A percentile compares a stretch with the other conserved stretches of the same genome.
Conservation (phyloP, 192 early-diverging fungal species). For the Coemansia sp. region DNA sequence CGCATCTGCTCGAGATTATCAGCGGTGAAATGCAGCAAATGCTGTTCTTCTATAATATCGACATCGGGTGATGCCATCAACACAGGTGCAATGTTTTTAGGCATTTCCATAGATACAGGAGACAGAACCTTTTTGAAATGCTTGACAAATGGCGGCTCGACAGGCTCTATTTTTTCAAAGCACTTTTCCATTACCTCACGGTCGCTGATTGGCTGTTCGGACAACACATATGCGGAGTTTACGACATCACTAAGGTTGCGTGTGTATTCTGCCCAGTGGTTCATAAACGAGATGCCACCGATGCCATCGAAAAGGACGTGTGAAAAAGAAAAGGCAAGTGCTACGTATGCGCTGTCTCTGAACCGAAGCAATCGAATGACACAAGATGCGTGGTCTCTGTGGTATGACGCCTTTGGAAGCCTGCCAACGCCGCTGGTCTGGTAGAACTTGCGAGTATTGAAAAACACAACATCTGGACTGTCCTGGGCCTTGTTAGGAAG, state of each 20-base stretch:
- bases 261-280: constrained; percentile 42
- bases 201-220: constrained; percentile 19
- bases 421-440: constrained; percentile 16
- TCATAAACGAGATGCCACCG: constrained; percentile 20
- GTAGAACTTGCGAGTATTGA: constrained; percentile 40
- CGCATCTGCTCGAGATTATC: constrained; percentile 36
- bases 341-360: constrained; percentile 31
- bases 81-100: constrained; percentile 24
- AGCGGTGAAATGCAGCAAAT: constrained; percentile 36
- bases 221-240: constrained; percentile 9
- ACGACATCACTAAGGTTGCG: constrained; percentile 21
- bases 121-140: constrained; percentile 28
- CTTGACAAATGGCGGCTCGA: constrained; percentile 27
- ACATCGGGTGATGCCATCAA: constrained; percentile 38
- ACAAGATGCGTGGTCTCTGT: constrained; percentile 24
- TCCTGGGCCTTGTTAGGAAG: neutral
- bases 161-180: constrained; percentile 24
- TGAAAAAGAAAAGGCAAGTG: constrained; percentile 27
- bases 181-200: constrained; percentile 25
- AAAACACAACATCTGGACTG: constrained; percentile 15
- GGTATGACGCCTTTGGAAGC: constrained; percentile 33
- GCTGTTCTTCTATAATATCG: constrained; percentile 25
- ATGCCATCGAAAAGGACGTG: constrained; percentile 46
- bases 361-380: constrained; percentile 39
- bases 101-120: constrained; percentile 5